phyloP scores from a whole-genome alignment of 73 alveolate species.

The Tetrahymena elliotti region DNA sequence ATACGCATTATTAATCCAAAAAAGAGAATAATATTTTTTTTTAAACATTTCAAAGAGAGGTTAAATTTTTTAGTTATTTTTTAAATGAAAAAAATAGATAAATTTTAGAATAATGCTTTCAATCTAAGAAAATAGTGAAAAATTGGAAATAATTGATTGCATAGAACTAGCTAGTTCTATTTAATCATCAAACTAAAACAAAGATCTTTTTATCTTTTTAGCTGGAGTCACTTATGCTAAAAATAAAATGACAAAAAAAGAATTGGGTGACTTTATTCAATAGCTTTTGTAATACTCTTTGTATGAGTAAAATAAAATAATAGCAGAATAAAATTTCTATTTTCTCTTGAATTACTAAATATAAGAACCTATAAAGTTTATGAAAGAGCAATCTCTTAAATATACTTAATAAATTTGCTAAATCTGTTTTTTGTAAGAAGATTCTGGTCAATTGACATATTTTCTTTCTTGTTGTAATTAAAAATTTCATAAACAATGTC shows the following conservation, averaged over 20 bases:
- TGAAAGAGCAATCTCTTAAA: too few relatives aligned
- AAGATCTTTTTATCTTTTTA: background rate
- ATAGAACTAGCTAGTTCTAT: background rate
- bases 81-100: too few relatives aligned
- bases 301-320: background rate
- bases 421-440: background rate
- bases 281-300: background rate
- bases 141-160: background rate
- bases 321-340: background rate
- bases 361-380: background rate
- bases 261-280: background rate
- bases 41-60: too few relatives aligned
- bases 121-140: too few relatives aligned
- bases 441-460: too few relatives aligned
- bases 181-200: too few relatives aligned
- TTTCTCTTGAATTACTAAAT: too few relatives aligned
- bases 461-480: background rate
- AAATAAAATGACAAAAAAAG: background rate
- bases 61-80: too few relatives aligned
- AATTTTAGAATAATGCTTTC: too few relatives aligned
- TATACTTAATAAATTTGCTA: background rate
- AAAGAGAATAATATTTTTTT: too few relatives aligned
- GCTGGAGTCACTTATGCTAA: background rate
- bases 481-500: background rate
- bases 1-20: too few relatives aligned